phyloP scores from a whole-genome alignment of 768 basidiomycete genomes.

The Mycena floridula region DNA sequence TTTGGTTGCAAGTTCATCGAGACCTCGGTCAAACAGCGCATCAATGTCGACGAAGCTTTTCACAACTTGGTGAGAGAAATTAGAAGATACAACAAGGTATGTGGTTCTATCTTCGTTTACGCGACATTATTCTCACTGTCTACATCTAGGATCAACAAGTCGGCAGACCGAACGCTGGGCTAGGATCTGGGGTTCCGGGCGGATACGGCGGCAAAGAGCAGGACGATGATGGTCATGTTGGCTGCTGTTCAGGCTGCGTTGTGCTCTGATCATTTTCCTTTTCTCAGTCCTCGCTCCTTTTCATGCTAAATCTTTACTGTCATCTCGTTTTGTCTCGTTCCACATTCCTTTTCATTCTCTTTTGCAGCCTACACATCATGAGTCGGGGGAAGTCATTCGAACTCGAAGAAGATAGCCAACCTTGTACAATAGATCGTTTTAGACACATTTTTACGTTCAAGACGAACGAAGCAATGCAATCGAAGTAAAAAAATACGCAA shows the following conservation, averaged over 20 bases:
- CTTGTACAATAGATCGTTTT: neutral
- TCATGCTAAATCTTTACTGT: slow-evolving; percentile 3
- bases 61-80: slow-evolving; percentile 90
- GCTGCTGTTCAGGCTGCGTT: slow-evolving; percentile 70
- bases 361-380: too few relatives aligned
- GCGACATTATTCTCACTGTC: slow-evolving; percentile 11
- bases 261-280: slow-evolving; percentile 28
- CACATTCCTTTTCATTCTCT: slow-evolving; percentile 3
- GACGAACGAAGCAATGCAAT: neutral
- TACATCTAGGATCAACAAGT: slow-evolving; percentile 66
- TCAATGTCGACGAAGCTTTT: slow-evolving; percentile 97
- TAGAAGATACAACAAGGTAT: slow-evolving; percentile 87
- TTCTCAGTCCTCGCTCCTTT: slow-evolving; percentile 8
- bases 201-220: slow-evolving; percentile 42
- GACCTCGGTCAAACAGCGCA: slow-evolving; percentile 92
- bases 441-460: slow-evolving; percentile 2
- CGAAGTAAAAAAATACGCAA: neutral
- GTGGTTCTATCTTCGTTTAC: slow-evolving; percentile 10
- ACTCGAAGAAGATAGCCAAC: too few relatives aligned
- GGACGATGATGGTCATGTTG: slow-evolving; percentile 45
- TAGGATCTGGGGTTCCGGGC: slow-evolving; percentile 36
- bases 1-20: slow-evolving; percentile 94
- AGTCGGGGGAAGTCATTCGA: too few relatives aligned
- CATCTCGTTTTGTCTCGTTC: slow-evolving; percentile 11
- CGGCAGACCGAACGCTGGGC: slow-evolving; percentile 57